These are phyloP conservation scores for Xylaria acuta DNA, from an alignment of 495 filamentous ascomycete species.

Conservation along the genomic window DNA sequence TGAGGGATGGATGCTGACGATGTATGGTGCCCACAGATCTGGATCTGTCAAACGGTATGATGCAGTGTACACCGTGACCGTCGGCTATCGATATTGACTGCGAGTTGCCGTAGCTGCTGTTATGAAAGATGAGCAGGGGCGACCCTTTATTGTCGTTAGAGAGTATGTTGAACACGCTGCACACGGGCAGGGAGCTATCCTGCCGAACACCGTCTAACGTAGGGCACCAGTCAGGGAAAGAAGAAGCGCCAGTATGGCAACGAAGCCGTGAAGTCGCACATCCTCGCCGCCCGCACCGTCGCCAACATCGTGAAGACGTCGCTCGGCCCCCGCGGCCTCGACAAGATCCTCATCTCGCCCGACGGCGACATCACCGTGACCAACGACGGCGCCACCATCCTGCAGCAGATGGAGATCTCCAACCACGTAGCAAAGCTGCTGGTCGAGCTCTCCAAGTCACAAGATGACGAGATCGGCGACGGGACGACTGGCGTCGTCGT, in stretches of 20 bases:
- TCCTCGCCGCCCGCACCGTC: conserved; percentile 93
- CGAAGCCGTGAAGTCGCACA: conserved; percentile 97
- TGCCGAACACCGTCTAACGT: conserved; percentile 4
- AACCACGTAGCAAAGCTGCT: conserved; percentile 98
- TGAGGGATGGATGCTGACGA: conserved; percentile 38
- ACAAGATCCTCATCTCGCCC: conserved; percentile 99
- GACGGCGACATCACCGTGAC: conserved; percentile 99
- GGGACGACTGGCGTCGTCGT: conserved; percentile 98
- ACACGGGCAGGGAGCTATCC: background rate
- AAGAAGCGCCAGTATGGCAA: conserved; percentile 97
- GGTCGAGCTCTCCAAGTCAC: conserved; percentile 97
- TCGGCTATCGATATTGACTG: conserved; percentile 24
- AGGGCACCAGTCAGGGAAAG: conserved; percentile 79
- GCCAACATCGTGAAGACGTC: conserved; percentile 98
- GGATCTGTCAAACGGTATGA: conserved; percentile 59
- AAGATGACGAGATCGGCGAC: conserved; percentile 99
- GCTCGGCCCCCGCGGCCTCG: conserved; percentile 91
- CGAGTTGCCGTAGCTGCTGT: conserved; percentile 52
- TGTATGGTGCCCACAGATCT: conserved; percentile 43
- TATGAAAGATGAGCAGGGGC: conserved; percentile 87
- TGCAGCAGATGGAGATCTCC: conserved; percentile 98
- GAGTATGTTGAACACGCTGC: conserved; percentile 69
- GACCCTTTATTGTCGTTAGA: conserved; percentile 97
- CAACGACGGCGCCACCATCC: conserved; percentile 97
- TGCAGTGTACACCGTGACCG: background rate